Conservation (phyloP, 495 filamentous ascomycete species). For the Penicillium manginii region DNA sequence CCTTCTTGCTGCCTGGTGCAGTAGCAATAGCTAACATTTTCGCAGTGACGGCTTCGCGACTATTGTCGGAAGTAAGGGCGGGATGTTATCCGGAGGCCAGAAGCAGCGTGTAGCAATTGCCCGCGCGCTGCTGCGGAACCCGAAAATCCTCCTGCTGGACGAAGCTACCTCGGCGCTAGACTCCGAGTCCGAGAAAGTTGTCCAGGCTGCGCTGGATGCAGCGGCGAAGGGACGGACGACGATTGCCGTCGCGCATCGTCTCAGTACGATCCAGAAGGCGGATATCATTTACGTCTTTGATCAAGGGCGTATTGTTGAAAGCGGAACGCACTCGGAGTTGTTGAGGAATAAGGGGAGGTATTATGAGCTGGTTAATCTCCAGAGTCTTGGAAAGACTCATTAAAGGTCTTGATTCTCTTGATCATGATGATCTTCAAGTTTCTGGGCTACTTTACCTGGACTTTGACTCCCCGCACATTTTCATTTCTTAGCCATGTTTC, state of each 20-base stretch:
- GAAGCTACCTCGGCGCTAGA: constrained; percentile 85
- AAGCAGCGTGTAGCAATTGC: constrained; percentile 83
- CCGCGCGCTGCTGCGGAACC: constrained; percentile 70
- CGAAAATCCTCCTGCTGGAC: constrained; percentile 74
- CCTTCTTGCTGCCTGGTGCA: neutral
- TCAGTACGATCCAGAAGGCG: constrained; percentile 81
- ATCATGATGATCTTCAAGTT: no score
- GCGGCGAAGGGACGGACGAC: constrained; percentile 77
- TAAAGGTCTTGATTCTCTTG: constrained; percentile 16
- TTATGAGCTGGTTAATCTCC: constrained; percentile 75
- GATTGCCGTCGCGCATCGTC: constrained; percentile 76
- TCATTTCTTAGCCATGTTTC: neutral
- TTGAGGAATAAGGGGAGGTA: constrained; percentile 70
- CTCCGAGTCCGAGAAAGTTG: constrained; percentile 79
- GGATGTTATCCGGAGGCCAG: constrained; percentile 80
- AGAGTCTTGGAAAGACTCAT: constrained; percentile 70
- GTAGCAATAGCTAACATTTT: constrained; percentile 33
- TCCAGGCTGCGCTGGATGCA: constrained; percentile 77
- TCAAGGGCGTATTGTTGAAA: constrained; percentile 72
- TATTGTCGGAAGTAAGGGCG: constrained; percentile 74
- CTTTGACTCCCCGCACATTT: neutral
- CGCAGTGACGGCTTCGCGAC: constrained; percentile 72
- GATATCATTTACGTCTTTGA: constrained; percentile 87
- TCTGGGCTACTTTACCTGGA: neutral
- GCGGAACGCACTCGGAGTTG: constrained; percentile 71